Evolutionary conservation across 306 rosid species (phyloP), one percentile per base, ranked within the genome.

Genomic region (Abrus precatorius): DNA sequence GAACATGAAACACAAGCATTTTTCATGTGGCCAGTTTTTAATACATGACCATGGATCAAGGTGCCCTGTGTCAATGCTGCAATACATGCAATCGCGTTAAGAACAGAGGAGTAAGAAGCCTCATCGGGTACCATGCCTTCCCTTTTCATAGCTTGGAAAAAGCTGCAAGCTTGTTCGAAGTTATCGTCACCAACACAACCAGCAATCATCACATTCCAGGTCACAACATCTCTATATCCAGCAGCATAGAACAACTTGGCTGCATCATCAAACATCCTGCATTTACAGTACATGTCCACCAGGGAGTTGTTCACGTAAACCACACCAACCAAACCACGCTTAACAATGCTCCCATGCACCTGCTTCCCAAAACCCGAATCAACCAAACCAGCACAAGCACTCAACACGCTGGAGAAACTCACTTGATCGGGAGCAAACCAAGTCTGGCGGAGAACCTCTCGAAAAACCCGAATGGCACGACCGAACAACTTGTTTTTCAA

Each of bases 151-250:
- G 45, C 72, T 83, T 79, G 81, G 60, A 88, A 88, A 82, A 47
- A 83, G 76, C 71, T 61, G 69, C 83, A 87, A 28, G 92, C 91
- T 60, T 80, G 87, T 82, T 85, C 92, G 75, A 85, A 89, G 8
- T 82, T 80, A 36, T 74, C 74, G 63, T 71, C 67, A 43, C 82
- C 79, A 47, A 72, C 72, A 2, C 87, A 87, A 14, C 86, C 91
- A 80, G 45, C 77, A 71, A 87, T 83, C 83, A 91, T 85, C 43
- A 91, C 85, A 47, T 88, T 91, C 95, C 92, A 88, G 0, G 91
- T 74, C 13, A 89, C 91, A 67, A 87, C 85, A 72, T 91, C 91
- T 62, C 79, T 89, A 5, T 77, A 85, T 77, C 87, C 88, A 20
- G 55, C 82, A 7, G 45, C 59, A 69, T 27, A 56, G 77, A 91